Base-by-base conservation (phyloP, 345 rosid genomes). In the Brassica rapa region DNA sequence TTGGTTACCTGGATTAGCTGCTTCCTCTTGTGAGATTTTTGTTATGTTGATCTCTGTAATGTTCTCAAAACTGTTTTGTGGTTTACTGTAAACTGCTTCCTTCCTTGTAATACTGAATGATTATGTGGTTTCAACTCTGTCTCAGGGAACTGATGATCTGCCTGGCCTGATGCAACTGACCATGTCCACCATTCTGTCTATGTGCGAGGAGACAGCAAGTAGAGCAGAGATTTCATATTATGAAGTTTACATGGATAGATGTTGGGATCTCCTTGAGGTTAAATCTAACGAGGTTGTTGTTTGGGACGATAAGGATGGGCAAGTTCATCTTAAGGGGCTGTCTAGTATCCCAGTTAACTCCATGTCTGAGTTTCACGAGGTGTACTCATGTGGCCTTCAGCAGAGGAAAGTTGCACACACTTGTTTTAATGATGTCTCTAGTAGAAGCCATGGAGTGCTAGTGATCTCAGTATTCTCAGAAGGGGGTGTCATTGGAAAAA, bases 371-470 rank as follows among this genome's bases (percentile, higher is more conserved):
- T 95, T 95, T 73, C 70, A 70, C 6, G 85, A 93, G 81, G 87
- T 80, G 1, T 85, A 84, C 57, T 84, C 89, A 0, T 66, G 74
- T 77, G 98, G 92, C 55, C 79, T 88, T 81, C 91, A 82, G 83
- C 84, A 88, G 75, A 75, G 98, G 27, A 95, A 91, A 82, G 88
- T 87, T 66, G 97, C 99, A 30, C 90, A 89, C 71, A 91, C 97
- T 4, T 86, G 89, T 64, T 83, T 93, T 14, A 95, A 95, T 76
- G 99, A 93, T 76, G 92, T 86, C 23, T 95, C 99, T 46, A 91
- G 97, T 72, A 86, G 97, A 81, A 93, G 99, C 84, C 99, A 95
- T 80, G 98, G 93, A 1, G 94, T 88, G 10, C 93, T 95, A 49
- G 96, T 90, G 73, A 88, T 95, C 55, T 51, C 86, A 56, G 87